phyloP scores from a whole-genome alignment of 495 filamentous ascomycete genomes.

The Podospora sp. region DNA sequence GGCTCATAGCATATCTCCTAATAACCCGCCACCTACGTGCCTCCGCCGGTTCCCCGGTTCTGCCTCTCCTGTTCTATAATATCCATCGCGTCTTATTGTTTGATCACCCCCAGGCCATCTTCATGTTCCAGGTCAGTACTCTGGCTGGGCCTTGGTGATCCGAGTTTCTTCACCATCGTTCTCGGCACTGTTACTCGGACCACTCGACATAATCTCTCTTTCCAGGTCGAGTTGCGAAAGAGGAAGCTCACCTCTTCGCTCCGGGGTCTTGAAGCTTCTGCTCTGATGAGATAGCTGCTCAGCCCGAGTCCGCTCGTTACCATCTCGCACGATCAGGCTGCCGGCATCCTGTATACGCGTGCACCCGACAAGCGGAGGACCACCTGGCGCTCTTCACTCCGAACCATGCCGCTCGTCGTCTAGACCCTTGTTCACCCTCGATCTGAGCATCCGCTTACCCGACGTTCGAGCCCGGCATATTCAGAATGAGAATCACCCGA shows the following conservation, averaged over 20 bases:
- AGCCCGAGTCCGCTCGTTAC: not conserved
- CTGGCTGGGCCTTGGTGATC: not conserved
- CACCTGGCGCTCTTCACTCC: not conserved
- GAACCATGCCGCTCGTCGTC: not conserved
- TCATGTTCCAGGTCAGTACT: constrained; percentile 6
- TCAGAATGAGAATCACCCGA: not conserved
- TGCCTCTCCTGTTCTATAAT: constrained; percentile 9
- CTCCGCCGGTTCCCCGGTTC: not conserved
- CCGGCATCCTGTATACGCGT: not conserved
- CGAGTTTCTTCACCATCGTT: constrained; percentile 8
- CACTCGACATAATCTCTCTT: not conserved
- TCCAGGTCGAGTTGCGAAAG: not conserved
- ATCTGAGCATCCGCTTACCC: not conserved
- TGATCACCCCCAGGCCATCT: constrained; percentile 6
- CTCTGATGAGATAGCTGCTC: constrained; percentile 5
- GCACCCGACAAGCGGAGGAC: not conserved
- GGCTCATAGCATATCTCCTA: constrained; percentile 6
- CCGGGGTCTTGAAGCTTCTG: not conserved
- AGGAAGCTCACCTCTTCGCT: not conserved
- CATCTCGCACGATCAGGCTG: constrained; percentile 2
- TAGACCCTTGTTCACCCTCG: not conserved
- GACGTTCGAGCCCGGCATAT: not conserved
- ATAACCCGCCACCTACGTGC: constrained; percentile 1
- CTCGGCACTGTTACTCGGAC: not conserved
- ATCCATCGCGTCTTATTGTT: constrained; percentile 10